These are phyloP conservation scores for Phellinidium pouzarii DNA, from an alignment of 1,284 basidiomycete species.

Conservation along the genomic window DNA sequence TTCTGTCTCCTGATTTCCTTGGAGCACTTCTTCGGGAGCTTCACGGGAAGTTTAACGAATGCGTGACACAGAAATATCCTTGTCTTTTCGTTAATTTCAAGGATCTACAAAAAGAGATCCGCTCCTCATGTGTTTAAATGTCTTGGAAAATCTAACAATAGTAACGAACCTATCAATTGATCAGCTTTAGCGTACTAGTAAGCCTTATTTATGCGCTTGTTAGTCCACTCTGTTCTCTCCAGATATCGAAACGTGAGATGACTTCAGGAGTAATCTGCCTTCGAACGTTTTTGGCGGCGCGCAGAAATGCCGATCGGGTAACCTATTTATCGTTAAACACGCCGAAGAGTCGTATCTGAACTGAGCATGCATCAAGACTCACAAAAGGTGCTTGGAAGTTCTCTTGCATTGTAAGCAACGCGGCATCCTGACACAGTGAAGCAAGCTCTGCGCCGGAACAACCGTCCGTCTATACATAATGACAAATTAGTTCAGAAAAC, in stretches of 20 bases:
- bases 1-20: too few species aligned
- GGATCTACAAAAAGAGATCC: too few species aligned
- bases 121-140: too few species aligned
- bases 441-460: slow-evolving; percentile 96
- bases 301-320: slow-evolving; percentile 64
- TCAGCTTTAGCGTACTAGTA: background rate
- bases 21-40: too few species aligned
- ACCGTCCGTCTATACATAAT: slow-evolving; percentile 66
- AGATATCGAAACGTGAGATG: slow-evolving; percentile 62
- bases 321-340: slow-evolving; percentile 47
- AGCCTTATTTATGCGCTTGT: slow-evolving; percentile 11
- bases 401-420: slow-evolving; percentile 82
- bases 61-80: too few species aligned
- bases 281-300: slow-evolving; percentile 70
- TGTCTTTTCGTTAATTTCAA: too few species aligned
- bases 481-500: slow-evolving; percentile 2
- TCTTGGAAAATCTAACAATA: too few species aligned
- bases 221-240: slow-evolving; percentile 39
- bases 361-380: slow-evolving; percentile 25
- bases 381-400: slow-evolving; percentile 77
- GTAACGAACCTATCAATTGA: too few species aligned
- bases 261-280: slow-evolving; percentile 85
- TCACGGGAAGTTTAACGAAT: too few species aligned
- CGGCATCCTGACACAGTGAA: slow-evolving; percentile 94
- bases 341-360: background rate